Base-by-base conservation (phyloP, 176 grass and related monocot genomes). In the Elaeis guineensis region DNA sequence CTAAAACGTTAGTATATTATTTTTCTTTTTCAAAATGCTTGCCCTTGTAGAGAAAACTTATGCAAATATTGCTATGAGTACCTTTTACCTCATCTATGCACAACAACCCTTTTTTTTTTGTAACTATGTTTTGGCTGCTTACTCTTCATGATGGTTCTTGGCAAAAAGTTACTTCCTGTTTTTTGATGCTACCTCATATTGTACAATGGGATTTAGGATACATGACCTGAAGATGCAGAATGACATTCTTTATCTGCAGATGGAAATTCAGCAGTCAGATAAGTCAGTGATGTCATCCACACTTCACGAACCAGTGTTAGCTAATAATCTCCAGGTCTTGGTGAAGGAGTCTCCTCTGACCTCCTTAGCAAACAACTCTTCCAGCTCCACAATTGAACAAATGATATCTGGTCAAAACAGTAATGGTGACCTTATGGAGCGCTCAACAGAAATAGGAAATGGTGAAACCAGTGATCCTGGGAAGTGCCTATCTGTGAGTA, bases 351-450 rank as follows among this genome's bases (percentile, higher is more conserved):
- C 65, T 44, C 21, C 65, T 44, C 49, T 11, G 51, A 48, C 30
- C 26, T 60, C 58, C 16, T 60, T 19, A 64, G 54, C 72, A 25
- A 78, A 81, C 55, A 71, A 77, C 0, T 70, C 78, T 77, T 86
- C 83, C 58, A 86, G 78, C 69, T 80, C 83, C 23, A 81, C 80
- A 81, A 81, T 59, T 68, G 73, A 81, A 50, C 83, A 69, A 49
- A 63, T 77, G 54, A 61, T 78, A 5, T 86, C 76, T 55, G 73
- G 72, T 24, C 73, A 77, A 64, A 23, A 77, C 4, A 72, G 67
- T 52, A 73, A 64, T 22, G 58, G 72, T 29, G 69, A 77, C 21
- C 72, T 61, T 69, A 86, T 69, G 69, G 78, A 77, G 51, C 52
- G 55, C 64, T 35, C 12, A 5, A 20, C 65, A 49, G 64, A 69